phyloP scores from a whole-genome alignment of 1,284 basidiomycete genomes.

The Apiotrichum brassicae region DNA sequence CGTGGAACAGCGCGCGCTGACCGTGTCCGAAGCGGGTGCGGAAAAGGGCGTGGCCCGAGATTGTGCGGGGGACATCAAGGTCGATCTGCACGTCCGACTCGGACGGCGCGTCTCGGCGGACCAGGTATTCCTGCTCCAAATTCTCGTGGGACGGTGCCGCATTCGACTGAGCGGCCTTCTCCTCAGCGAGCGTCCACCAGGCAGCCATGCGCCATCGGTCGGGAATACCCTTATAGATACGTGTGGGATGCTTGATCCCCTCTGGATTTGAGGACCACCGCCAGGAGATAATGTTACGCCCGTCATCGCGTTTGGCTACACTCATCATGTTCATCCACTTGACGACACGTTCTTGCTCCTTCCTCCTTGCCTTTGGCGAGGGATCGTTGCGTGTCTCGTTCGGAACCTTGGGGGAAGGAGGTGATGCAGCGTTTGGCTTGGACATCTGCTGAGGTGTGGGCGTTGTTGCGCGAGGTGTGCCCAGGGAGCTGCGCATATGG shows the following conservation, averaged over 20 bases:
- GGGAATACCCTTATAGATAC: slow-evolving; percentile 88
- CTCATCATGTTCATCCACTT: slow-evolving; percentile 88
- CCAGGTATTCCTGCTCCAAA: slow-evolving; percentile 53
- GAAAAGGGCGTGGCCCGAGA: slow-evolving; percentile 90
- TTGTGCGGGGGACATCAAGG: slow-evolving; percentile 93
- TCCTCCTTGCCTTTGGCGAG: slow-evolving; percentile 37
- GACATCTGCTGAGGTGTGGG: not conserved
- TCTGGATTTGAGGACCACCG: slow-evolving; percentile 57
- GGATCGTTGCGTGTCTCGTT: slow-evolving; percentile 4
- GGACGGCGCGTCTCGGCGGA: slow-evolving; percentile 66
- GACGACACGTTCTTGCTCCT: slow-evolving; percentile 64
- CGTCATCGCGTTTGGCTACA: slow-evolving; percentile 57
- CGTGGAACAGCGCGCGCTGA: slow-evolving; percentile 88
- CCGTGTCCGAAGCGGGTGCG: slow-evolving; percentile 92
- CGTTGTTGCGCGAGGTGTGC: not conserved
- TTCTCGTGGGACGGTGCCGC: slow-evolving; percentile 17
- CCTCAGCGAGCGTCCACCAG: slow-evolving; percentile 68
- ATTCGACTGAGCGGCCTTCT: slow-evolving; percentile 27
- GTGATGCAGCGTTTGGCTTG: not conserved
- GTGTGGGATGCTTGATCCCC: slow-evolving; percentile 51
- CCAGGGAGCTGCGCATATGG: slow-evolving; percentile 17
- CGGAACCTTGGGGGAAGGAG: slow-evolving; percentile 12
- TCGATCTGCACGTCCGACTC: slow-evolving; percentile 96
- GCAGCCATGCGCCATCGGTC: slow-evolving; percentile 90
- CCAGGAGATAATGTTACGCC: slow-evolving; percentile 74